A percentile compares a stretch with the other conserved stretches of the same genome.
phyloP scores from a whole-genome alignment of 495 filamentous ascomycete genomes.

The Tuber calosporum region DNA sequence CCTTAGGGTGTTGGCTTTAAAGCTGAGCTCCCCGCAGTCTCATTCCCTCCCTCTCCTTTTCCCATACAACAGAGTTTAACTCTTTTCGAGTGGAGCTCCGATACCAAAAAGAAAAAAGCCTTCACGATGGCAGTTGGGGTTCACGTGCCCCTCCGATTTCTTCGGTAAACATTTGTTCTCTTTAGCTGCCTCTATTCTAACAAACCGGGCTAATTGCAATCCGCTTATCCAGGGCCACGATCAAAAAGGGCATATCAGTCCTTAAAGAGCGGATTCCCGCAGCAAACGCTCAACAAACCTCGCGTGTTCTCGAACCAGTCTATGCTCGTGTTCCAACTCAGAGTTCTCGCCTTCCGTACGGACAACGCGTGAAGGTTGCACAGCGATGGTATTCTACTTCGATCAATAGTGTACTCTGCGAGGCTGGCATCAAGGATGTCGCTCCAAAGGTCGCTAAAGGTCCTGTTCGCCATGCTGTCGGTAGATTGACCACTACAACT shows the following conservation, averaged over 20 bases:
- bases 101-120: conserved; percentile 5
- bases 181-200: neutral
- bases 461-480: conserved; percentile 47
- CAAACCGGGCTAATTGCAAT: conserved; percentile 3
- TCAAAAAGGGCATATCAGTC: conserved; percentile 36
- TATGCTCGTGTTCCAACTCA: conserved; percentile 22
- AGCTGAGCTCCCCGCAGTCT: conserved; percentile 1
- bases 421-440: conserved; percentile 9
- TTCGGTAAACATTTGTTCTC: conserved; percentile 28
- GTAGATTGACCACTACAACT: conserved; percentile 60
- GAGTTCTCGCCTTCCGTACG: conserved; percentile 12
- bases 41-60: neutral
- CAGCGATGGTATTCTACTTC: conserved; percentile 33
- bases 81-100: neutral
- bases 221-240: conserved; percentile 21
- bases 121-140: conserved; percentile 41
- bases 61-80: neutral
- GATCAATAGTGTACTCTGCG: conserved; percentile 21
- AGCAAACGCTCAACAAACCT: conserved; percentile 13
- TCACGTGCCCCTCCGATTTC: conserved; percentile 40
- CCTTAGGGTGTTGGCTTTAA: neutral
- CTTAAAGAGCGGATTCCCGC: conserved; percentile 29
- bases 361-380: conserved; percentile 22
- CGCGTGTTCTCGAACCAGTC: conserved; percentile 30
- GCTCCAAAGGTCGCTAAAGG: conserved; percentile 3